A percentile compares a stretch with the other conserved stretches of the same genome.
These are phyloP conservation scores for Acanthamoeba castellanii DNA, from an alignment of 208 protist species.

Conservation along the genomic window DNA sequence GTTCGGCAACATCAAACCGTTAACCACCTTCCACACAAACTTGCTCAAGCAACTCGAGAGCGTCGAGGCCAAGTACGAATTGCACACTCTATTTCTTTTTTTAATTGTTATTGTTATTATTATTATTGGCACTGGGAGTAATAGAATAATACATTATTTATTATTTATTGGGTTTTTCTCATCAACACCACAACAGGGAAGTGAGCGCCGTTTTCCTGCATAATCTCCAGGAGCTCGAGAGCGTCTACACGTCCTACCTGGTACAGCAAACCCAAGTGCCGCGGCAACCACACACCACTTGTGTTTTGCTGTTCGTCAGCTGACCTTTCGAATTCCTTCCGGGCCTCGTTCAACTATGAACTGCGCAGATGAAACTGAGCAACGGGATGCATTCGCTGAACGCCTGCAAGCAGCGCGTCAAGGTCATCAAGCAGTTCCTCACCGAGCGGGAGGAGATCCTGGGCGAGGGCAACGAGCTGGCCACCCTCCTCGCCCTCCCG, in stretches of 20 bases:
- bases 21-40: conserved; percentile 42
- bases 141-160: too few species aligned
- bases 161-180: neutral
- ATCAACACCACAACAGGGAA: neutral
- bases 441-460: conserved; percentile 49
- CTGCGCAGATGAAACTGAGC: conserved; percentile 20
- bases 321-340: neutral
- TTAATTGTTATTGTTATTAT: too few species aligned
- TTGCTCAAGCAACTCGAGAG: conserved; percentile 62
- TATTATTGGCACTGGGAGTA: too few species aligned
- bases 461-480: conserved; percentile 74
- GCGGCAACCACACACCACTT: too few species aligned
- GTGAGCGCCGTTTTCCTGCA: conserved; percentile 56
- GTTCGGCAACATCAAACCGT: conserved; percentile 69
- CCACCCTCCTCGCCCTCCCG: conserved; percentile 66
- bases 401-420: conserved; percentile 37
- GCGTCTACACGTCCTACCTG: conserved; percentile 8
- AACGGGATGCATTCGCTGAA: conserved; percentile 64
- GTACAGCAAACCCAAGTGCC: neutral
- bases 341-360: neutral
- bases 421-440: conserved; percentile 72
- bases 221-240: neutral
- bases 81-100: neutral
- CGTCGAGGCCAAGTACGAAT: neutral
- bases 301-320: neutral